These are phyloP conservation scores for Helenozyma rhizophorensis DNA, from an alignment of 805 yeast species.

Conservation along the genomic window DNA sequence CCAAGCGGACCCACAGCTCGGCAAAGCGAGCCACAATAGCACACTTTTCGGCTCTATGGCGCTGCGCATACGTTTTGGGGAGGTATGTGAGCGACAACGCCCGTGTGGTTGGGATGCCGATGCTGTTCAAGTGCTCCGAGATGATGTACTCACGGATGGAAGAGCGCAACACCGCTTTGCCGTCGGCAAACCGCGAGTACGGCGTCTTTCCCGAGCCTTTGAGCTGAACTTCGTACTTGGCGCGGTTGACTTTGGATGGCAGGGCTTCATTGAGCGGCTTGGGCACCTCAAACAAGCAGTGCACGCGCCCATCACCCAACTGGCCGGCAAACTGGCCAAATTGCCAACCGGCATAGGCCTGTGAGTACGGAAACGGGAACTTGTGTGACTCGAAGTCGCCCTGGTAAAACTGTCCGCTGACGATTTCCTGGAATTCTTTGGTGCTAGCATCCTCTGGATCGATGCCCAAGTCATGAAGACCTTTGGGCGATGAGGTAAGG, in stretches of 20 bases:
- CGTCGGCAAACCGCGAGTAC: conserved; percentile 92
- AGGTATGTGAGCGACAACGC: conserved; percentile 69
- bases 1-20: conserved; percentile 80
- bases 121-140: conserved; percentile 72
- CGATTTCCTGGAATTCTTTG: conserved; percentile 46
- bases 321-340: conserved; percentile 97
- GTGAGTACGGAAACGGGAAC: conserved; percentile 73
- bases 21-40: conserved; percentile 85
- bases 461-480: conserved; percentile 60
- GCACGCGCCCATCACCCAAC: conserved; percentile 91
- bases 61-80: conserved; percentile 73
- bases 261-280: conserved; percentile 22
- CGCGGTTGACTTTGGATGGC: conserved; percentile 22
- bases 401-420: conserved; percentile 52
- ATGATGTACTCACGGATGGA: conserved; percentile 84
- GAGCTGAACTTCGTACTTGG: conserved; percentile 64
- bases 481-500: conserved; percentile 55
- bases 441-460: conserved; percentile 33
- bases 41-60: conserved; percentile 71
- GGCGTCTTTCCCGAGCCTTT: conserved; percentile 95
- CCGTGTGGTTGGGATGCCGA: conserved; percentile 84
- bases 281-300: conserved; percentile 69
- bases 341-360: conserved; percentile 94
- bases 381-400: conserved; percentile 13
- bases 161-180: conserved; percentile 87